Evolutionary conservation across 2,329 filamentous ascomycete species (phyloP).

Genomic region (Tolypocladium sp.): DNA sequence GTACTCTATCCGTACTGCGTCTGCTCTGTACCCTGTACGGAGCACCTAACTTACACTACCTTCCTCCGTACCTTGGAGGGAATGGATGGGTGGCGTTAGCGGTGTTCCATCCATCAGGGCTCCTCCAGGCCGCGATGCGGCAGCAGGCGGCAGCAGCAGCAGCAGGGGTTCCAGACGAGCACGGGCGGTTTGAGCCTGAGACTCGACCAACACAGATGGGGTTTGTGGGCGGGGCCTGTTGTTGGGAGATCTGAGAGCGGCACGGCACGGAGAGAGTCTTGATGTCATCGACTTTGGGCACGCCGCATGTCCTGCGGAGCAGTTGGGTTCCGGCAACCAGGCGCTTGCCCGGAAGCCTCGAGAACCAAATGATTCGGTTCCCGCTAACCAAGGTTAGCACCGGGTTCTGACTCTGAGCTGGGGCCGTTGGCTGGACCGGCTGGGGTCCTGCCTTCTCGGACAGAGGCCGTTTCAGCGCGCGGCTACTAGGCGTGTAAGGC

Average conservation of each 20-base stretch:
- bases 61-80: background rate
- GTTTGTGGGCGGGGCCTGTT: background rate
- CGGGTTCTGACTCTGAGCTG: no score
- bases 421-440: no score
- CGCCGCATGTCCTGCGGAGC: no score
- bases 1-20: background rate
- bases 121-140: no score
- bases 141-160: no score
- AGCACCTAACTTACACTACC: background rate
- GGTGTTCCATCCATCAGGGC: background rate
- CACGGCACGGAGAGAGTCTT: conserved; percentile 3
- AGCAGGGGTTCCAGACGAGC: background rate
- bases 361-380: background rate
- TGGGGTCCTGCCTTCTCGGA: background rate
- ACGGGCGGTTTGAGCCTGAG: background rate
- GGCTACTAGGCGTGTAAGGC: background rate
- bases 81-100: background rate
- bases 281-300: conserved; percentile 8
- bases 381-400: background rate
- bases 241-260: background rate
- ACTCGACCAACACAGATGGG: background rate
- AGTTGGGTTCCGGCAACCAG: background rate
- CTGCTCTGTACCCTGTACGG: background rate
- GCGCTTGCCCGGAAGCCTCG: background rate
- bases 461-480: background rate